These are phyloP conservation scores for Fusarium chuoi DNA, from an alignment of 2,329 filamentous ascomycete species.

Conservation along the genomic window DNA sequence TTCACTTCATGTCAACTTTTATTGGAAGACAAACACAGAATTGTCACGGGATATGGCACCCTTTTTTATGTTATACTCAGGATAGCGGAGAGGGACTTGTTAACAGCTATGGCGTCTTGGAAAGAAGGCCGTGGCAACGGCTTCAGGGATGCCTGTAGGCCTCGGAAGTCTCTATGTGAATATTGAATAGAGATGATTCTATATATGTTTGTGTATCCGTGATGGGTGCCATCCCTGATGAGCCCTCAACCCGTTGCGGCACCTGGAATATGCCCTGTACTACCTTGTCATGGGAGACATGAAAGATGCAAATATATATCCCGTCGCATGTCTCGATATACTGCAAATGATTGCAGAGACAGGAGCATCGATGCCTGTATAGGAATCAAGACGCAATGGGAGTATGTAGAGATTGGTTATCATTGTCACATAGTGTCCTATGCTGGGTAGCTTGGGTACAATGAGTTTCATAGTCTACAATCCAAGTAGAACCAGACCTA, in stretches of 20 bases:
- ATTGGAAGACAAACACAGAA: conserved; percentile 38
- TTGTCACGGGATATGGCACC: conserved; percentile 39
- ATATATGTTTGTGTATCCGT: neutral
- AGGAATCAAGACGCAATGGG: neutral
- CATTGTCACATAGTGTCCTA: neutral
- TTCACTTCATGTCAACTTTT: conserved; percentile 41
- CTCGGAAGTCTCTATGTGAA: conserved; percentile 38
- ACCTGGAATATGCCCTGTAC: neutral
- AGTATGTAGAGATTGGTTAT: neutral
- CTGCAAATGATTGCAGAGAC: neutral
- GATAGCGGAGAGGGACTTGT: conserved; percentile 37
- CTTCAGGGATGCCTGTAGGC: conserved; percentile 45
- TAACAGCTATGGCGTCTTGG: conserved; percentile 47
- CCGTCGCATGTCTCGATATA: neutral
- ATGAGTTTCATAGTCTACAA: neutral
- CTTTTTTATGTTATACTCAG: conserved; percentile 37
- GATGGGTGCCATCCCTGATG: neutral
- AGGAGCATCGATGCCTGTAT: neutral
- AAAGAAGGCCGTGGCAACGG: conserved; percentile 42
- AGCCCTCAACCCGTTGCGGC: neutral
- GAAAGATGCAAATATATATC: neutral
- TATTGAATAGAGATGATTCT: conserved; percentile 46
- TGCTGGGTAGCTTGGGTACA: neutral
- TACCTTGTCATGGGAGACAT: neutral
- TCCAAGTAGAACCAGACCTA: neutral